phyloP scores from a whole-genome alignment of 2,329 filamentous ascomycete species.

The Aspergillus luchuensis region DNA sequence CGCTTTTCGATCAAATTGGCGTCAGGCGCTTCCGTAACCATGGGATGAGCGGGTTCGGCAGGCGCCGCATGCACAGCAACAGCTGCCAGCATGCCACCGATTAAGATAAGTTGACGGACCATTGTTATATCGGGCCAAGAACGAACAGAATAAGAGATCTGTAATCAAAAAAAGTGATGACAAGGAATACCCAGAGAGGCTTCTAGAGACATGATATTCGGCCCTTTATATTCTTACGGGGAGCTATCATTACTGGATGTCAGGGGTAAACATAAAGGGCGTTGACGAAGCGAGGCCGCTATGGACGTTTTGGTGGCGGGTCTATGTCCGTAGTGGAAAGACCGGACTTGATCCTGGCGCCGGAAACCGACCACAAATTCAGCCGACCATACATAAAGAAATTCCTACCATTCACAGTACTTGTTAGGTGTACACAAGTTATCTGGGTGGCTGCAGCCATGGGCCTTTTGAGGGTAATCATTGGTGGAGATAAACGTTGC shows the following conservation, averaged over 20 bases:
- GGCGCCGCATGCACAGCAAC: background rate
- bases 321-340: background rate
- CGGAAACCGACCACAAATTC: background rate
- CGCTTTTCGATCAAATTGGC: background rate
- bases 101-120: background rate
- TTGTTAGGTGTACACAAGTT: too few relatives aligned
- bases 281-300: background rate
- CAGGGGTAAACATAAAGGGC: background rate
- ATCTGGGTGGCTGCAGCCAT: too few relatives aligned
- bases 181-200: background rate
- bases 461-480: too few relatives aligned
- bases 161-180: background rate
- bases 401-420: background rate
- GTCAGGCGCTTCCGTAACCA: conserved; percentile 1
- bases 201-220: background rate
- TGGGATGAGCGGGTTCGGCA: background rate
- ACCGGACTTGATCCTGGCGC: background rate
- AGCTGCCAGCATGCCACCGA: background rate
- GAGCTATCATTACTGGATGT: too few relatives aligned
- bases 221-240: background rate
- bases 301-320: background rate
- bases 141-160: too few relatives aligned
- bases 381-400: background rate
- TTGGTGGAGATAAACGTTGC: too few relatives aligned
- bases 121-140: background rate